Evolutionary conservation across 1,284 basidiomycete species (phyloP), one percentile per base, ranked within the genome.

Genomic region (Austropuccinia psidii): DNA sequence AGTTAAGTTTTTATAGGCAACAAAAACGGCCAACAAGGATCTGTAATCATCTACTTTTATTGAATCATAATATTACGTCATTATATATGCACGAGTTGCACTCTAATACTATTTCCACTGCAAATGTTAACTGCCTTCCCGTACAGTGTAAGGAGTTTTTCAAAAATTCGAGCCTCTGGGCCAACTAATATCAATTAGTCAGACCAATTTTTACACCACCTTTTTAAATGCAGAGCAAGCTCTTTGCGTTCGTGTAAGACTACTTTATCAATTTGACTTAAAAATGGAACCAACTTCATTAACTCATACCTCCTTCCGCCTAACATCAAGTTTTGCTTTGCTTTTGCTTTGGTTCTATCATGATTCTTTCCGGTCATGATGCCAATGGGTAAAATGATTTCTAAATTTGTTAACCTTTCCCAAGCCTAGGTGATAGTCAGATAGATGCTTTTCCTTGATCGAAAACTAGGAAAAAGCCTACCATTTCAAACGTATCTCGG

Each of bases 121-220:
- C n/a, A n/a, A n/a, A n/a, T n/a, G n/a, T n/a, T n/a, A n/a, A n/a
- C n/a, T n/a, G n/a, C n/a, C n/a, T n/a, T n/a, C n/a, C n/a, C n/a
- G n/a, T n/a, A n/a, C n/a, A n/a, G n/a, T n/a, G n/a, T n/a, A n/a
- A n/a, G n/a, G n/a, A n/a, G n/a, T n/a, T n/a, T n/a, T n/a, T n/a
- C n/a, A n/a, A n/a, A n/a, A n/a, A n/a, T n/a, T n/a, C n/a, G n/a
- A n/a, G n/a, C 41, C n/a, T 45, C 9, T n/a, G n/a, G n/a, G n/a
- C n/a, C n/a, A n/a, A n/a, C n/a, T n/a, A n/a, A n/a, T n/a, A n/a
- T n/a, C n/a, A n/a, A n/a, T 55, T 33, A 70, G 27, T 60, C 68
- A 33, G 57, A 70, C n/a, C 54, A 70, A 35, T 70, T 61, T 33
- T 70, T 70, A 50, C 54, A 57, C 68, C 68, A 70, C 13, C 39